A percentile compares a stretch with the other conserved stretches of the same genome.
phyloP scores from a whole-genome alignment of 164 flowering plant species.

The Macadamia integrifolia region DNA sequence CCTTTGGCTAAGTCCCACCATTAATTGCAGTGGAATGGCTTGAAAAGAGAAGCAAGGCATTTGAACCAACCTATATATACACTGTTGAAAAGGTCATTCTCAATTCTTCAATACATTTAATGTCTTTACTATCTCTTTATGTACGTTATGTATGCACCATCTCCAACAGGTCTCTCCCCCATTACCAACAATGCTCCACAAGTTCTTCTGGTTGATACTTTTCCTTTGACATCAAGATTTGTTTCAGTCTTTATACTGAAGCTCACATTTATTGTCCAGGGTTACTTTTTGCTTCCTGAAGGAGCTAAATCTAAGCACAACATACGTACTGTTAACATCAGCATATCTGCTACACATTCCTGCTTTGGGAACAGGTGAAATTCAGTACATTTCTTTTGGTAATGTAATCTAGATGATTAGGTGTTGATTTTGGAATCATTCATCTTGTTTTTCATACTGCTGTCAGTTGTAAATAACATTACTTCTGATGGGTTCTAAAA shows the following conservation, averaged over 20 bases:
- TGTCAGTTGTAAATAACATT: too few species aligned
- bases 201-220: too few species aligned
- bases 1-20: slow-evolving; percentile 3
- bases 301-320: slow-evolving; percentile 70
- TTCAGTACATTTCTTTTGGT: slow-evolving; percentile 6
- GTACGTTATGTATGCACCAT: neutral
- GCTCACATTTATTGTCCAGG: slow-evolving; percentile 37
- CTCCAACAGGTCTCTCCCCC: too few species aligned
- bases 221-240: too few species aligned
- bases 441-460: neutral
- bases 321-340: slow-evolving; percentile 68
- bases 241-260: neutral
- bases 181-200: too few species aligned
- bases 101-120: neutral
- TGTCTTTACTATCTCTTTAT: neutral
- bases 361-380: slow-evolving; percentile 94
- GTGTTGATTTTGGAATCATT: neutral
- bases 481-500: too few species aligned
- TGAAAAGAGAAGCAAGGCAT: slow-evolving; percentile 61
- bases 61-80: slow-evolving; percentile 90
- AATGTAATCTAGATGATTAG: neutral
- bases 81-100: slow-evolving; percentile 78
- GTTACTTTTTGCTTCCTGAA: slow-evolving; percentile 87
- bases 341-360: slow-evolving; percentile 81
- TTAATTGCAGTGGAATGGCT: slow-evolving; percentile 75